These are phyloP conservation scores for Megacollybia marginata DNA, from an alignment of 768 basidiomycete genomes.

Conservation along the genomic window DNA sequence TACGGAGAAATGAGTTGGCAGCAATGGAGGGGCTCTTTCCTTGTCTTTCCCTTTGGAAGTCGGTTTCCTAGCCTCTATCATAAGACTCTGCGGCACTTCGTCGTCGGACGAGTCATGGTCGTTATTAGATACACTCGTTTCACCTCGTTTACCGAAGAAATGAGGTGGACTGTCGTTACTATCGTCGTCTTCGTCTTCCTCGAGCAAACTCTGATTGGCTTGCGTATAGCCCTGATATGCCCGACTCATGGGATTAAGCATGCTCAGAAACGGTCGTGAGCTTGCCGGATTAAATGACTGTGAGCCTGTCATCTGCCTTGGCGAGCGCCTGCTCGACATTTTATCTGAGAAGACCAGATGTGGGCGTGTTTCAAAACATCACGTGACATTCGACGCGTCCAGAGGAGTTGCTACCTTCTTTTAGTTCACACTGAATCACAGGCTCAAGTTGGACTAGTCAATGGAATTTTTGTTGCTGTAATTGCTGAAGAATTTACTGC, in stretches of 20 bases:
- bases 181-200: slow-evolving; percentile 63
- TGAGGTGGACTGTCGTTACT: slow-evolving; percentile 35
- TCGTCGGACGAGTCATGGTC: slow-evolving; percentile 73
- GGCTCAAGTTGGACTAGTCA: too few species aligned
- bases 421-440: too few species aligned
- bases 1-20: slow-evolving; percentile 36
- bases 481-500: too few species aligned
- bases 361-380: too few species aligned
- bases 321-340: slow-evolving; percentile 10
- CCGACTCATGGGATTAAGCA: slow-evolving; percentile 75
- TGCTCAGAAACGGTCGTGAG: slow-evolving; percentile 73
- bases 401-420: too few species aligned
- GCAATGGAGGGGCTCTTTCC: slow-evolving; percentile 25
- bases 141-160: slow-evolving; percentile 27
- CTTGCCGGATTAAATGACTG: slow-evolving; percentile 35
- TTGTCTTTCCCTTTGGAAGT: slow-evolving; percentile 19
- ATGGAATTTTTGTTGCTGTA: too few species aligned
- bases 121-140: slow-evolving; percentile 56
- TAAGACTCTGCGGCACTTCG: slow-evolving; percentile 80
- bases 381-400: too few species aligned
- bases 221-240: slow-evolving; percentile 70
- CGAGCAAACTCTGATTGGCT: slow-evolving; percentile 61
- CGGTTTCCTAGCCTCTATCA: slow-evolving; percentile 63
- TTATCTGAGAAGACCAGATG: too few species aligned
- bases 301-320: slow-evolving; percentile 22